phyloP scores from a whole-genome alignment of 176 grass and related monocot species.

The Musa troglodytarum region DNA sequence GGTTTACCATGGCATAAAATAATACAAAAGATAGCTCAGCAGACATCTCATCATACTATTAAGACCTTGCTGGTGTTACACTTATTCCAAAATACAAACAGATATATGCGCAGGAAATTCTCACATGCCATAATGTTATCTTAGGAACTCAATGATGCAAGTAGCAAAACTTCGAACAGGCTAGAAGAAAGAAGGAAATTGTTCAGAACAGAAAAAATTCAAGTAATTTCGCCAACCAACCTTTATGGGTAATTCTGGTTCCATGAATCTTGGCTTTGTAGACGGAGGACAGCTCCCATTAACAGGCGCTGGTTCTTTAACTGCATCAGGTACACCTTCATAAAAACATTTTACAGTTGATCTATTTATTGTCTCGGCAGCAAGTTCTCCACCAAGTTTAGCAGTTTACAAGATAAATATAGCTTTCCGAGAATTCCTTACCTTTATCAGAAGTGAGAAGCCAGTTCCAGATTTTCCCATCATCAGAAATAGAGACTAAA shows the following conservation, averaged over 20 bases:
- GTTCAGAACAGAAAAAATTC: not conserved
- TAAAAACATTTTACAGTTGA: constrained; percentile 43
- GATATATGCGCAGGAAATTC: too few relatives aligned
- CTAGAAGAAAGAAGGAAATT: not conserved
- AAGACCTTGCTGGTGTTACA: too few relatives aligned
- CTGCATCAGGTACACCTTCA: constrained; percentile 29
- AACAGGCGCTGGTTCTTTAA: constrained; percentile 54
- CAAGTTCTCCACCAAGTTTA: constrained; percentile 25
- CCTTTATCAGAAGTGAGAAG: constrained; percentile 63
- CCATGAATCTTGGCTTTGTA: constrained; percentile 25
- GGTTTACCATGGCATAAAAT: too few relatives aligned
- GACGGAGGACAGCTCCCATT: constrained; percentile 34
- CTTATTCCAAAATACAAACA: too few relatives aligned
- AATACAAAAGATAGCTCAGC: too few relatives aligned
- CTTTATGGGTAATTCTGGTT: constrained; percentile 56
- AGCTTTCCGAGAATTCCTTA: constrained; percentile 25
- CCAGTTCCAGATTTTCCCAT: constrained; percentile 96
- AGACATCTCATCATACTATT: too few relatives aligned
- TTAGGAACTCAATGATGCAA: not conserved
- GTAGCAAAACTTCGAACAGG: not conserved
- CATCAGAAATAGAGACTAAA: constrained; percentile 76
- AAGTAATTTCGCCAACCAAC: constrained; percentile 26
- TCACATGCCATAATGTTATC: not conserved
- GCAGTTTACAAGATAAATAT: constrained; percentile 42
- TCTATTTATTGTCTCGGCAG: constrained; percentile 27